A percentile compares a stretch with the other conserved stretches of the same genome.
phyloP scores from a whole-genome alignment of 768 basidiomycete genomes.

The Leccinum pellstonianum region DNA sequence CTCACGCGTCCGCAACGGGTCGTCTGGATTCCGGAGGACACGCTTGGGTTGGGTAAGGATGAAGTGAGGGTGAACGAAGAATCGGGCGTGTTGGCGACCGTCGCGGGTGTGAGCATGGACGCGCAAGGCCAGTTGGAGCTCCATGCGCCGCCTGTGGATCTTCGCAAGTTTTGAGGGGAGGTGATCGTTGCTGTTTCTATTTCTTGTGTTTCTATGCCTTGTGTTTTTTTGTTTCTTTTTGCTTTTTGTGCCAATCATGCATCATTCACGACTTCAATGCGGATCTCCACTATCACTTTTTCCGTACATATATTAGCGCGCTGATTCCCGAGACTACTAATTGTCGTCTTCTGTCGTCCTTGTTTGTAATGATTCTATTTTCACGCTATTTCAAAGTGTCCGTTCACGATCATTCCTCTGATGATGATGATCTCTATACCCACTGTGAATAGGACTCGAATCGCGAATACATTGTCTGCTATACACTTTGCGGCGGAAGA shows the following conservation, averaged over 20 bases:
- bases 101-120: conserved; percentile 55
- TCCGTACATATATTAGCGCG: background rate
- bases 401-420: background rate
- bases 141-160: conserved; percentile 22
- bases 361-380: conserved; percentile 5
- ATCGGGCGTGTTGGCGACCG: conserved; percentile 50
- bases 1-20: conserved; percentile 67
- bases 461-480: background rate
- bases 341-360: background rate
- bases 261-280: background rate
- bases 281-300: background rate
- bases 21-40: conserved; percentile 84
- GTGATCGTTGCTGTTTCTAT: background rate
- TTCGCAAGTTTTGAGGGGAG: conserved; percentile 27
- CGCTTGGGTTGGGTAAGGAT: conserved; percentile 46
- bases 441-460: background rate
- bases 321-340: background rate
- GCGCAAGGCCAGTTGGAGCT: conserved; percentile 53
- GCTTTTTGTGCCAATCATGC: background rate
- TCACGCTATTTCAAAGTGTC: background rate
- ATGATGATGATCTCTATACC: background rate
- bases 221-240: background rate
- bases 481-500: background rate
- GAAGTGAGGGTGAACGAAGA: conserved; percentile 58
- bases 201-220: background rate